A percentile compares a stretch with the other conserved stretches of the same genome.
Conservation (phyloP, 495 filamentous ascomycete genomes). For the Penicillium steckii region DNA sequence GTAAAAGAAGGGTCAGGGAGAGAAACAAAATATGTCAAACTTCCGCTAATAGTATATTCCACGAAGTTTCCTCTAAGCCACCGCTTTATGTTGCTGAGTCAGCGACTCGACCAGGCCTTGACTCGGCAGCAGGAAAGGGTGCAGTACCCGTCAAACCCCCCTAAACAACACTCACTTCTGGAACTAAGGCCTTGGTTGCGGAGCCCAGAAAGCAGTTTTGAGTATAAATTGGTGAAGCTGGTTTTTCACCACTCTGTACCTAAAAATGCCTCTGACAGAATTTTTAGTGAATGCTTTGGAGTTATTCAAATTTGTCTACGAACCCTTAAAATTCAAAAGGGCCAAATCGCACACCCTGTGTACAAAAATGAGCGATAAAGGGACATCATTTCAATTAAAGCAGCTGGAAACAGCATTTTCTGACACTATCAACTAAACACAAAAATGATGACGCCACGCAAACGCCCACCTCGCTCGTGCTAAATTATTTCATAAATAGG, state of each 20-base stretch:
- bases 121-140: no score
- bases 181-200: no score
- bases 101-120: no score
- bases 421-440: not conserved
- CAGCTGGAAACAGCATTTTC: not conserved
- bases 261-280: not conserved
- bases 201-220: no score
- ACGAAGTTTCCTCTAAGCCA: no score
- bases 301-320: not conserved
- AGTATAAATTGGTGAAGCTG: no score
- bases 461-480: not conserved
- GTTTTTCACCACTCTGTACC: no score
- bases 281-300: not conserved
- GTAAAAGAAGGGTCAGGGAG: not conserved
- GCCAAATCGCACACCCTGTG: not conserved
- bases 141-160: no score
- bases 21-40: not conserved
- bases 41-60: not conserved
- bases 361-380: not conserved
- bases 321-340: not conserved
- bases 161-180: no score
- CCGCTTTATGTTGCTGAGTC: no score
- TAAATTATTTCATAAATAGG: slow-evolving; percentile 10
- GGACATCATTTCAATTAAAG: not conserved
- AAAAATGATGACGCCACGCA: not conserved